These are phyloP conservation scores for Fusarium anthophilum DNA, from an alignment of 2,329 filamentous ascomycete species.

Conservation along the genomic window DNA sequence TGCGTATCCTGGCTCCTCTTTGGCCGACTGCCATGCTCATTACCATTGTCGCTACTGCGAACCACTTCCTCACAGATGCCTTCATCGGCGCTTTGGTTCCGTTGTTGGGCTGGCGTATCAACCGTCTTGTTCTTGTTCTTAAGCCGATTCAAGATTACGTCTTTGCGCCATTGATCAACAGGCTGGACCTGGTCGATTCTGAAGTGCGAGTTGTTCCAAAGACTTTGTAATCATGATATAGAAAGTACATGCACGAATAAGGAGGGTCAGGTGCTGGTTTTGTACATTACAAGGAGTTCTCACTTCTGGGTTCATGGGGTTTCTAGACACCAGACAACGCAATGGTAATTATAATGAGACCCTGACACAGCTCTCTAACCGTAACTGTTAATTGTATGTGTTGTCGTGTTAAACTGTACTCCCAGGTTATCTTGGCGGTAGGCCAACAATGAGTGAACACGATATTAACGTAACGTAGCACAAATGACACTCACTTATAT, in stretches of 20 bases:
- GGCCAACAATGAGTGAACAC: not conserved
- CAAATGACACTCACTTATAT: not conserved
- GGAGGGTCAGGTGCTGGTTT: rapidly evolving
- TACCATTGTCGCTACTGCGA: conserved; percentile 53
- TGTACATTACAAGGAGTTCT: not conserved
- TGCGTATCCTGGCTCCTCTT: conserved; percentile 50
- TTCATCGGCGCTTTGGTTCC: conserved; percentile 48
- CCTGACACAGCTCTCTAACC: not conserved
- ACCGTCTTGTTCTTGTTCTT: conserved; percentile 39
- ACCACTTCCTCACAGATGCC: conserved; percentile 52
- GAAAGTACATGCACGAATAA: not conserved
- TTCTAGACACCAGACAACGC: not conserved
- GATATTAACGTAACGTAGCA: not conserved
- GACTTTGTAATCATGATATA: conserved; percentile 4
- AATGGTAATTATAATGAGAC: not conserved
- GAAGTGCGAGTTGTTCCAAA: conserved; percentile 29
- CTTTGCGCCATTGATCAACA: conserved; percentile 37
- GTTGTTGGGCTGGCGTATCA: conserved; percentile 48
- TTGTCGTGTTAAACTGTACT: rapidly evolving
- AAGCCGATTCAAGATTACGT: conserved; percentile 43
- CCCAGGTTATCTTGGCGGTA: too few relatives aligned
- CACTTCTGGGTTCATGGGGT: not conserved
- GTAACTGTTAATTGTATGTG: rapidly evolving
- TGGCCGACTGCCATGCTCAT: conserved; percentile 56
- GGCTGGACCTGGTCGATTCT: conserved; percentile 38